Base-by-base conservation (phyloP, 768 basidiomycete genomes). In the Suillus decipiens region DNA sequence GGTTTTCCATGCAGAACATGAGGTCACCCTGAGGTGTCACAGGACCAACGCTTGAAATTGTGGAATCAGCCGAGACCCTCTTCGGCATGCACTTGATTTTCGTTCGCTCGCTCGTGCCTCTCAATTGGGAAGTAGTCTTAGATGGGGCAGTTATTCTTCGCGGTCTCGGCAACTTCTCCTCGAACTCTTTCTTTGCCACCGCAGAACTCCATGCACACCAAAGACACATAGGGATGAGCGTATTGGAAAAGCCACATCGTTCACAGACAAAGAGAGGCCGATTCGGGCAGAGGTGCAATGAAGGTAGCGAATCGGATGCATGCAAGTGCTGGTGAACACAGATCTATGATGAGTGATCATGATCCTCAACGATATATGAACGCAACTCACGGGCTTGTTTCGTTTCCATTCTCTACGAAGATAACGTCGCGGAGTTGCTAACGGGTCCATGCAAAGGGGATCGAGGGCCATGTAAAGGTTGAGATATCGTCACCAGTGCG, bases 141-240 rank as follows among this genome's bases (percentile, higher is more conserved):
- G 69, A 60, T 0, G 73, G 72, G 17, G 74, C 75, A 42, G 73
- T 75, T 56, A 75, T 61, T 61, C 74, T 63, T 57, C 74, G 74
- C 34, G 75, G 67, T 22, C 81, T 76, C 41, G 80, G 77, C 63
- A 74, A 72, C 48, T 71, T 77, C 28, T 70, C 64, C 65, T 82
- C 78, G 65, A 79, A 81, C 53, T 73, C 74, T 59, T 70, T 76
- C 64, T 75, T 74, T 5, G 81, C 78, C 59, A 72, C 77, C 19
- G 74, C 68, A 31, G 80, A 82, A 5, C 79, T 76, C 81, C 82
- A 84, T 65, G 76, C 70, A 69, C 83, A 83, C 81, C 82, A 84
- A 19, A 83, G 69, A 73, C 82, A 84, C 63, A 84, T 73, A 31
- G 83, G 80, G 61, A 84, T 75, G 67, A 79, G 77, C 50, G 81